A percentile compares a stretch with the other conserved stretches of the same genome.
Evolutionary conservation across 2,329 filamentous ascomycete species (phyloP).

Genomic region (Aspergillus ruber): DNA sequence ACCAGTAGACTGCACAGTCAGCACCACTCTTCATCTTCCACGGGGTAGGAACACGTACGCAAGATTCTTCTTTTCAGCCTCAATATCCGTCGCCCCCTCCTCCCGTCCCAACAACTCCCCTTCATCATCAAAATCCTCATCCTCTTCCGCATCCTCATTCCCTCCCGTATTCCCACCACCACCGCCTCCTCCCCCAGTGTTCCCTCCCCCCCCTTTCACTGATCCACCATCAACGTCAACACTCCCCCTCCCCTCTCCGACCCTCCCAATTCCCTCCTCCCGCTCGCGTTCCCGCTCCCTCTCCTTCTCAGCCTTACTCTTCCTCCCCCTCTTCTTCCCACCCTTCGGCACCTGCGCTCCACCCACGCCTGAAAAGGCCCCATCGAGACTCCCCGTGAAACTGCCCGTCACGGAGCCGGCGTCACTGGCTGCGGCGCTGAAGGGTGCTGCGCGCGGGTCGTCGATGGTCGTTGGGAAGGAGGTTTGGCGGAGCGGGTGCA

Average conservation of each 20-base stretch:
- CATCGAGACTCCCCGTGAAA: constrained; percentile 35
- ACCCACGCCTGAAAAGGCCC: constrained; percentile 21
- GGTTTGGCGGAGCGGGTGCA: constrained; percentile 44
- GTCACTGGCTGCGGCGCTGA: constrained; percentile 27
- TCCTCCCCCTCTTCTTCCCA: constrained; percentile 32
- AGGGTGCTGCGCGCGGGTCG: constrained; percentile 19
- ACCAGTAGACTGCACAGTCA: constrained; percentile 33
- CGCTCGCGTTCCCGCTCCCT: constrained; percentile 25
- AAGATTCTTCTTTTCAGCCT: constrained; percentile 47
- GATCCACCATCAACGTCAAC: constrained; percentile 27
- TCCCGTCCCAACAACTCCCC: constrained; percentile 41
- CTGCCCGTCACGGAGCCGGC: constrained; percentile 38
- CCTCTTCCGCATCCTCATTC: constrained; percentile 45
- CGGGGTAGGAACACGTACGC: constrained; percentile 15
- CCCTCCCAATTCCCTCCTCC: constrained; percentile 24
- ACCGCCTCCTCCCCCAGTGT: too few species aligned
- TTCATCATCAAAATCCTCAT: constrained; percentile 45
- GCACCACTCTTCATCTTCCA: not conserved
- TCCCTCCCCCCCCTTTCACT: constrained; percentile 14
- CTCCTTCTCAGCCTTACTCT: constrained; percentile 34
- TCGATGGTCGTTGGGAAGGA: constrained; percentile 37
- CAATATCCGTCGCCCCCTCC: constrained; percentile 42
- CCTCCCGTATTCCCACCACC: constrained; percentile 28
- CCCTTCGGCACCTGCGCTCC: constrained; percentile 26
- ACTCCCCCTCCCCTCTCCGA: constrained; percentile 23